Conservation (phyloP, 164 flowering plant genomes). For the Santalum album region DNA sequence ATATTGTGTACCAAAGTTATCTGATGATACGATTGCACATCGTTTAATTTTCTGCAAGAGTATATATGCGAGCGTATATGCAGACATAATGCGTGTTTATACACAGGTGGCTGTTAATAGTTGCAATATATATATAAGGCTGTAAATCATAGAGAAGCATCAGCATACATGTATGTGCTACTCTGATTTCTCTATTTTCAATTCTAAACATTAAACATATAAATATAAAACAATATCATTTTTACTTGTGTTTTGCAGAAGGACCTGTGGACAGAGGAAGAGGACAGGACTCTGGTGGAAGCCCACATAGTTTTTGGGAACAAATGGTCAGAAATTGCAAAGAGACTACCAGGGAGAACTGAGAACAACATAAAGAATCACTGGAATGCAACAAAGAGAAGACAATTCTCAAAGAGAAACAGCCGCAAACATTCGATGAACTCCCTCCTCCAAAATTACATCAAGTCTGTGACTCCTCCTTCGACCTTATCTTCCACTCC, state of each 20-base stretch:
- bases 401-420: slow-evolving; percentile 31
- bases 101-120: no score
- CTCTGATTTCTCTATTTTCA: no score
- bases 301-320: slow-evolving; percentile 46
- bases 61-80: no score
- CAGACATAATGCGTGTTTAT: no score
- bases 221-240: background rate
- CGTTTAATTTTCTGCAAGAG: no score
- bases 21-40: no score
- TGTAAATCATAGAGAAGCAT: no score
- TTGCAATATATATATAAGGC: no score
- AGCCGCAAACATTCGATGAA: slow-evolving; percentile 6
- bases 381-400: slow-evolving; percentile 75
- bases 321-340: slow-evolving; percentile 63
- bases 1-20: no score
- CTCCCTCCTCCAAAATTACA: slow-evolving; percentile 36
- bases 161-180: no score
- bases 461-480: slow-evolving; percentile 17
- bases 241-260: slow-evolving; percentile 23
- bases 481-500: background rate
- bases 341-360: slow-evolving; percentile 46
- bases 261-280: slow-evolving; percentile 48
- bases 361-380: slow-evolving; percentile 72
- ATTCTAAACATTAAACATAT: no score
- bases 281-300: slow-evolving; percentile 34